These are phyloP conservation scores for Incumbomyces delicatus DNA, from an alignment of 2,329 filamentous ascomycete species.

Conservation along the genomic window DNA sequence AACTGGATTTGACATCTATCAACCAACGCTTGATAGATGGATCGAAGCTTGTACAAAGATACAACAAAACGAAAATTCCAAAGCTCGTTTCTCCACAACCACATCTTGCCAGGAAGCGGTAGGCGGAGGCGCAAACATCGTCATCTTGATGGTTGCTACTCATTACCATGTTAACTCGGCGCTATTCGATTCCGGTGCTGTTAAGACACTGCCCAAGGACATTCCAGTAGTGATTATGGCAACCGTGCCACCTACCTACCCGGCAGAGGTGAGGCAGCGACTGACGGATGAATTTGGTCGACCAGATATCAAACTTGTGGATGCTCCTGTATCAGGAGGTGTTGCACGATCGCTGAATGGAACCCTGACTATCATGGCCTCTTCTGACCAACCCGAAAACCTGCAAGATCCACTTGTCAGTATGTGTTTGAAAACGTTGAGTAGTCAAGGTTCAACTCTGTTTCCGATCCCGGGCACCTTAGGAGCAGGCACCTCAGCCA, in stretches of 20 bases:
- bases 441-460: slow-evolving; percentile 48
- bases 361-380: slow-evolving; percentile 66
- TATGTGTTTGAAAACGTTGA: slow-evolving; percentile 54
- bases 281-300: slow-evolving; percentile 45
- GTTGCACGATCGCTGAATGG: slow-evolving; percentile 59
- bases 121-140: slow-evolving; percentile 13
- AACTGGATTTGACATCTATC: slow-evolving; percentile 62
- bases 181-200: slow-evolving; percentile 48
- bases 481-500: slow-evolving; percentile 52
- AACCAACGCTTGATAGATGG: slow-evolving; percentile 57
- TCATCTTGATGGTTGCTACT: slow-evolving; percentile 61
- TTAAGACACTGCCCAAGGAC: slow-evolving; percentile 42
- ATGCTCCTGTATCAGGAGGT: slow-evolving; percentile 64
- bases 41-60: slow-evolving; percentile 50
- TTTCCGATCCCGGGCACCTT: slow-evolving; percentile 52
- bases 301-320: slow-evolving; percentile 56
- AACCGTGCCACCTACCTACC: slow-evolving; percentile 59
- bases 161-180: slow-evolving; percentile 58
- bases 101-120: slow-evolving; percentile 51
- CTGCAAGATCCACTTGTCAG: slow-evolving; percentile 43
- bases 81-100: slow-evolving; percentile 54
- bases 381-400: slow-evolving; percentile 44
- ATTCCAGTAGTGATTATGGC: slow-evolving; percentile 58
- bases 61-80: slow-evolving; percentile 27
- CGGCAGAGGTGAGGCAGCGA: slow-evolving; percentile 49